These are phyloP conservation scores for Saccharomyces uvarum DNA, from an alignment of 1,139 yeast genomes.

Conservation along the genomic window DNA sequence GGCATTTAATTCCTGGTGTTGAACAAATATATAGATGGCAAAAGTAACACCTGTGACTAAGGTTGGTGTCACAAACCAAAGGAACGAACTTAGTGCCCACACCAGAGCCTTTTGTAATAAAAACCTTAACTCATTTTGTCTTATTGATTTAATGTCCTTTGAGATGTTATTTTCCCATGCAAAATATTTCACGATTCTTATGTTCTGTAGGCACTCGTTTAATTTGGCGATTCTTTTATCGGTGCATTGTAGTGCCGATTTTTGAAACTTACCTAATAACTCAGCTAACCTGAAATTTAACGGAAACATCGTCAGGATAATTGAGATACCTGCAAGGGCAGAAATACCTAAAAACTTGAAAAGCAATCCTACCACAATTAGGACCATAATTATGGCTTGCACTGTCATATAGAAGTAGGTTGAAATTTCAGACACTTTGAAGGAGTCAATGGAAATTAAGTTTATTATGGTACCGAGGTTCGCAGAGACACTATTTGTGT, in stretches of 20 bases:
- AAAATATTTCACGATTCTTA: conserved; percentile 6
- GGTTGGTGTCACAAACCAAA: conserved; percentile 7
- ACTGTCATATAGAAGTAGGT: conserved; percentile 2
- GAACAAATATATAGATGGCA: conserved; percentile 9
- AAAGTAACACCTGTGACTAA: conserved; percentile 5
- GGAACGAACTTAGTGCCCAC: conserved; percentile 2
- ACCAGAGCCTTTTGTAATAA: conserved; percentile 3
- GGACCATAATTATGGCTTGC: conserved; percentile 5
- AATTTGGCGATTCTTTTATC: conserved; percentile 5
- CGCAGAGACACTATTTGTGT: conserved; percentile 36
- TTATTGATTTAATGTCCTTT: conserved; percentile 1
- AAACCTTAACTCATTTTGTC: conserved; percentile 2
- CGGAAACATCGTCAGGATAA: conserved; percentile 4
- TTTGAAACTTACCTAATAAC: conserved; percentile 2
- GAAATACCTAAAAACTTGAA: conserved; percentile 4
- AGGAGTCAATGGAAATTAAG: conserved; percentile 48
- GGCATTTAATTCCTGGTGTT: conserved; percentile 4
- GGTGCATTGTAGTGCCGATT: not conserved
- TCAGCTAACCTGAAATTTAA: conserved; percentile 4
- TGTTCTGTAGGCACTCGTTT: conserved; percentile 6
- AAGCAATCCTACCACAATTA: conserved; percentile 2
- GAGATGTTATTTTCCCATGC: conserved; percentile 6
- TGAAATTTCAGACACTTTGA: conserved; percentile 40
- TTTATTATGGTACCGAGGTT: conserved; percentile 60
- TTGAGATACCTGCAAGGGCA: conserved; percentile 4